Conservation (phyloP, 805 yeast genomes). For the Dipodascus albidus region DNA sequence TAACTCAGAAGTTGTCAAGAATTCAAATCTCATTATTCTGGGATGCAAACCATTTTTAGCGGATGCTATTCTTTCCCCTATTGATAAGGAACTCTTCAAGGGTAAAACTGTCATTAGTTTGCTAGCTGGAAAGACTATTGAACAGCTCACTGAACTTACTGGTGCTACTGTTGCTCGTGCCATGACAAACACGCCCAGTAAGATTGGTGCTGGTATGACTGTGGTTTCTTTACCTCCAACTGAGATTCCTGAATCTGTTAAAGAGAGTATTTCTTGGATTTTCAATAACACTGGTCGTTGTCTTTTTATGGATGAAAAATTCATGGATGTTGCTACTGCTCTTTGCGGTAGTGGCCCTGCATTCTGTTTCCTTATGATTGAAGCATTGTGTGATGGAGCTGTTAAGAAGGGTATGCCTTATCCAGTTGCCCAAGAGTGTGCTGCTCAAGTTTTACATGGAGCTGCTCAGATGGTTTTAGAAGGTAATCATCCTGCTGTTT, state of each 20-base stretch:
- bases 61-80: slow-evolving; percentile 43
- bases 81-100: slow-evolving; percentile 31
- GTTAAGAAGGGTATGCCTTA: slow-evolving; percentile 88
- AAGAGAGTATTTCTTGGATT: slow-evolving; percentile 29
- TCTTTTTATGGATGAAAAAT: slow-evolving; percentile 49
- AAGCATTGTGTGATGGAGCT: slow-evolving; percentile 89
- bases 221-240: slow-evolving; percentile 63
- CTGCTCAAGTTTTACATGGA: slow-evolving; percentile 90
- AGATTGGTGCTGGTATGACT: slow-evolving; percentile 88
- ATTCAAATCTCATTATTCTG: slow-evolving; percentile 61
- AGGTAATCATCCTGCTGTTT: slow-evolving; percentile 78
- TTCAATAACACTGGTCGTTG: slow-evolving; percentile 32
- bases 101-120: slow-evolving; percentile 63
- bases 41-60: slow-evolving; percentile 87
- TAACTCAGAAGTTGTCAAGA: slow-evolving; percentile 47
- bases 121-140: slow-evolving; percentile 87
- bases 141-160: slow-evolving; percentile 36
- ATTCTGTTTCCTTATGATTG: slow-evolving; percentile 78
- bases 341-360: slow-evolving; percentile 97
- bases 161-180: slow-evolving; percentile 58
- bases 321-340: slow-evolving; percentile 94
- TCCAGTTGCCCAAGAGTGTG: slow-evolving; percentile 70
- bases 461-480: slow-evolving; percentile 81
- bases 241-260: slow-evolving; percentile 21
- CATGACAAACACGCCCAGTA: slow-evolving; percentile 98